Evolutionary conservation across 2,329 filamentous ascomycete species (phyloP), one percentile per base, ranked within the genome.

Genomic region (Colletotrichum orbiculare): DNA sequence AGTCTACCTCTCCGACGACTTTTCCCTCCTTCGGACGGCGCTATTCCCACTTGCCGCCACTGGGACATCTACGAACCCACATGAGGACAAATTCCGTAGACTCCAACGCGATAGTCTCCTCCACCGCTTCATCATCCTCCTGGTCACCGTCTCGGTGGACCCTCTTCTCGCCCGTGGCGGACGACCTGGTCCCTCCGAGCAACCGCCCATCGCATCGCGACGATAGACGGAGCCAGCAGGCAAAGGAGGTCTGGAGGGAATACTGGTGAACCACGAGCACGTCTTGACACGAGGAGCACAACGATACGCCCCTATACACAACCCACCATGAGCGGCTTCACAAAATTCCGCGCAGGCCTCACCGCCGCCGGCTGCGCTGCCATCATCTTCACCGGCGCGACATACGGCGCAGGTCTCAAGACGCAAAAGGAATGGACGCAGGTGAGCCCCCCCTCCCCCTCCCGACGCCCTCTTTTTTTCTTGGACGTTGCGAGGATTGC

Each of bases 381-480:
- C 64, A 77, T 83, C 61, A 77, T 83, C 65, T 75, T 80, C 64
- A 81, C 83, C 38, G 82, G 82, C 63, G 73, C 79, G 48, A 75
- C 82, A 50, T 84, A 83, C 60, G 83, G 83, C 55, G 83, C 83
- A 7, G 79, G 81, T 49, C 71, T 85, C 49, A 85, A 84, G 73
- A 77, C 78, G 52, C 80, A 83, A 64, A 75, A 79, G 63, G 81
- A 85, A 67, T 83, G 78, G 69, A 73, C 77, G 67, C 73, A 81
- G 70, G 82, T 83, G 64, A 43, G 71, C 5, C 43, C 43, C n/a
- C 15, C n/a, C 17, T 37, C 33, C 25, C 8, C 42, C 13, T 6
- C 9, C 25, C 34, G 45, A 46, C 41, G 13, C 15, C 7, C 11
- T 43, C 42, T 13, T 13, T 15, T 43, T 43, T 49, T 49, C 12